These are phyloP conservation scores for Lichtheimia ornata DNA, from an alignment of 371 early-diverging fungal species.

Conservation along the genomic window DNA sequence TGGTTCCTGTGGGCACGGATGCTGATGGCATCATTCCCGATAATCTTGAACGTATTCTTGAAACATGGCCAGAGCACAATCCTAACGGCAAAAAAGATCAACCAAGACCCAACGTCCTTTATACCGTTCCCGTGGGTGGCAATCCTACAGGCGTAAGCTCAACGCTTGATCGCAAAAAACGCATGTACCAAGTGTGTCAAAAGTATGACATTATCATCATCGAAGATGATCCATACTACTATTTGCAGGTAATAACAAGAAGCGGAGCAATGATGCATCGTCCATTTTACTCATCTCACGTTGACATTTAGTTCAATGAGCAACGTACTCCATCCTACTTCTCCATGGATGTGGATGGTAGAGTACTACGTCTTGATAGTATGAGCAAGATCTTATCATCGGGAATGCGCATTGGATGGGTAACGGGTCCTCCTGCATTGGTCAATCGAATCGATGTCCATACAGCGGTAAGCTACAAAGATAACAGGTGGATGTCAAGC, in stretches of 20 bases:
- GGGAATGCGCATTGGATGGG: conserved; percentile 82
- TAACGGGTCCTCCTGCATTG: conserved; percentile 69
- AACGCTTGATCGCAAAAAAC: conserved; percentile 60
- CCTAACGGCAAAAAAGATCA: conserved; percentile 38
- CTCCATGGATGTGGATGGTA: conserved; percentile 76
- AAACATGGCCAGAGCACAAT: conserved; percentile 45
- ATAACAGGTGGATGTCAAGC: background rate
- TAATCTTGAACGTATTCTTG: conserved; percentile 45
- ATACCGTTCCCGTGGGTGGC: conserved; percentile 70
- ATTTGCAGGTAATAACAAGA: conserved; percentile 53
- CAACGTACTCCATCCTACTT: conserved; percentile 65
- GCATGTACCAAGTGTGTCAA: conserved; percentile 61
- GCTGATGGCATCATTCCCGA: conserved; percentile 55
- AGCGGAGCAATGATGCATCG: too few species aligned
- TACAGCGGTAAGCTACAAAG: conserved; percentile 42
- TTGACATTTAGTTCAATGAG: conserved; percentile 15
- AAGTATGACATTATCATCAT: conserved; percentile 69
- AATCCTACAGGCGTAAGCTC: conserved; percentile 77
- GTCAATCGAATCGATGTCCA: conserved; percentile 72
- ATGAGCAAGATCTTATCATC: conserved; percentile 80
- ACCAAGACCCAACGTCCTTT: conserved; percentile 48
- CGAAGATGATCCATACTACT: conserved; percentile 89
- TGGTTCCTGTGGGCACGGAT: conserved; percentile 64
- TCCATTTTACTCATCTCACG: background rate
- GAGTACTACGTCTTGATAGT: conserved; percentile 82